Evolutionary conservation across 345 rosid genomes (phyloP), one percentile per base, ranked within the genome.

Genomic region (Reutealis trisperma): DNA sequence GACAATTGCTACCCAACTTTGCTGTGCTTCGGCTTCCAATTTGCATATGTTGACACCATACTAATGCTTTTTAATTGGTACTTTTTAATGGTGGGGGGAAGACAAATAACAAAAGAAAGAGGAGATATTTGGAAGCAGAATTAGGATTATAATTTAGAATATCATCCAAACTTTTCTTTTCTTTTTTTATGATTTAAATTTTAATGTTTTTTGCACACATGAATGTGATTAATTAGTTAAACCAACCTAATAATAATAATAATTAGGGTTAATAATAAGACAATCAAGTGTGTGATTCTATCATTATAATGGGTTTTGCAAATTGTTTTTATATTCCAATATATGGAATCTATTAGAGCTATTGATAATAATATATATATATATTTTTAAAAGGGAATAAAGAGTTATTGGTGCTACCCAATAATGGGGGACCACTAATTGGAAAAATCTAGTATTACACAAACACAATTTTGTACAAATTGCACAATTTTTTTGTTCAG

Each of bases 1-100:
- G 78, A 82, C 79, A 83, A 73, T 41, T 10, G 70, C 69, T 14
- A 58, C 66, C 68, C 55, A 52, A 52, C 52, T 15, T 12, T 19
- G 3, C 27, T 47, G 16, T 19, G 8, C 67, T 24, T n/a, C 1
- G 4, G 51, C 70, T 18, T 54, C 21, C 22, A 12, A 12, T 42
- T 1, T 30, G 49, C 47, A 63, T 49, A 27, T 74, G 27, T 63
- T 2, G 37, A 18, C 62, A 14, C 42, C 14, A 59, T 64, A 41
- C 1, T 63, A 5, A 15, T 57, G n/a, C 16, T 72, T 42, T 59
- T 73, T 62, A 37, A 3, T 44, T 34, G 49, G 19, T 21, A 9
- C 60, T 34, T 51, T n/a, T 54, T 16, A 9, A 25, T 71, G 63
- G 74, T 55, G 14, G 72, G 14, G 72, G 71, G 11, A 24, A 60